Conservation (phyloP, 1,284 basidiomycete genomes). For the Inonotus hispidus region DNA sequence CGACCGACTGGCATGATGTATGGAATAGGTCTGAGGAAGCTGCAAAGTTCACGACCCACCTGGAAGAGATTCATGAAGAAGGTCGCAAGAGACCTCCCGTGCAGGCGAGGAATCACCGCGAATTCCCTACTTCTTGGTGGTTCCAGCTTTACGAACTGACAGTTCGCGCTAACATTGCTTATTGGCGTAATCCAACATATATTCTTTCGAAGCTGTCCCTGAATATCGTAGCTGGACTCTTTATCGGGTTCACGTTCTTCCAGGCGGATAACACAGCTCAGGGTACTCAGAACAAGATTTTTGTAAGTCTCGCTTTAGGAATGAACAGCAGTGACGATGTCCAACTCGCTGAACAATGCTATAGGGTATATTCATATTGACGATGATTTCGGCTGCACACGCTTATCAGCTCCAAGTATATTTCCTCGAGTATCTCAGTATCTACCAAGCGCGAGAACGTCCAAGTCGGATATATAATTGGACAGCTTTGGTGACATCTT, state of each 20-base stretch:
- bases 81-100: conserved; percentile 34
- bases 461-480: conserved; percentile 19
- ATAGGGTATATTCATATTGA: conserved; percentile 44
- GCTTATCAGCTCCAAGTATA: conserved; percentile 43
- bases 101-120: conserved; percentile 30
- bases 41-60: conserved; percentile 24
- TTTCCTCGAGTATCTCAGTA: conserved; percentile 30
- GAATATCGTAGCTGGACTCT: conserved; percentile 14
- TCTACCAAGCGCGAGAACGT: conserved; percentile 19
- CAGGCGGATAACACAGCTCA: conserved; percentile 15
- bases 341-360: conserved; percentile 21
- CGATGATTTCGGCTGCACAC: conserved; percentile 39
- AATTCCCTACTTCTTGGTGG: conserved; percentile 45
- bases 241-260: conserved; percentile 19
- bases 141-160: conserved; percentile 43
- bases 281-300: conserved; percentile 18
- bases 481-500: conserved; percentile 15
- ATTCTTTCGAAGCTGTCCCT: conserved; percentile 40
- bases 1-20: conserved; percentile 40
- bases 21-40: conserved; percentile 37
- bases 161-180: conserved; percentile 46
- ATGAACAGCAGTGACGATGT: conserved; percentile 42
- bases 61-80: conserved; percentile 34
- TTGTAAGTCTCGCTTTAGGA: conserved; percentile 20
- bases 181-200: conserved; percentile 53